Conservation (phyloP, 768 basidiomycete genomes). For the Kockovaella imperatae region DNA sequence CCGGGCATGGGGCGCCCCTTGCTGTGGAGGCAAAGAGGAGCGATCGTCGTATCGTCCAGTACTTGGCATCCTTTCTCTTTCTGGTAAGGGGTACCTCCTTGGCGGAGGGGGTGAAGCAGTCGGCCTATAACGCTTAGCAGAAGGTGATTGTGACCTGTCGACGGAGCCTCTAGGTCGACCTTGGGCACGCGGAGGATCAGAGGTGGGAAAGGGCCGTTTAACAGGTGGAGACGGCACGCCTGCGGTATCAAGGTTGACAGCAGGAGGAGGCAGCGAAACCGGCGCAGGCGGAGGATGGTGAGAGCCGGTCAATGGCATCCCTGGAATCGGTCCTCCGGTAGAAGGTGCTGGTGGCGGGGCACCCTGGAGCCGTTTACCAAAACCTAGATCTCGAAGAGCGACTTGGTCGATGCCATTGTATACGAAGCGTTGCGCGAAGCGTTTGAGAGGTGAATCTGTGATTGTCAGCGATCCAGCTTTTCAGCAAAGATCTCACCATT, state of each 20-base stretch:
- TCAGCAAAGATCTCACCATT: conserved; percentile 54
- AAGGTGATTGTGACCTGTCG: conserved; percentile 10
- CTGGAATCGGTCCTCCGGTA: background rate
- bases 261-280: conserved; percentile 5
- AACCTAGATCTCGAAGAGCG: conserved; percentile 78
- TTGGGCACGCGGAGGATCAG: conserved; percentile 13
- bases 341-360: conserved; percentile 9
- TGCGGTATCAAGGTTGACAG: conserved; percentile 5
- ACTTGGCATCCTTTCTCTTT: background rate
- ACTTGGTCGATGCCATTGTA: conserved; percentile 82
- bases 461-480: background rate
- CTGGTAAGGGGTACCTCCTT: conserved; percentile 5
- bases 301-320: background rate
- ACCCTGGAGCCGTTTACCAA: conserved; percentile 50
- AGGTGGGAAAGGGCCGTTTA: conserved; percentile 16
- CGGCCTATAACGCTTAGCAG: conserved; percentile 4
- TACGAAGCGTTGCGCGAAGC: conserved; percentile 70
- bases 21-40: too few relatives aligned
- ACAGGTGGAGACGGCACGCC: conserved; percentile 28
- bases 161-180: conserved; percentile 11
- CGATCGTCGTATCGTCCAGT: too few relatives aligned
- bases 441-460: conserved; percentile 79
- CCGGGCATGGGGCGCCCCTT: too few relatives aligned
- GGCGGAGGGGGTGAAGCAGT: conserved; percentile 4
- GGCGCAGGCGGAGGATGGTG: conserved; percentile 2